Evolutionary conservation across 2,329 filamentous ascomycete species (phyloP).

Genomic region (Penicillium janthinellum): DNA sequence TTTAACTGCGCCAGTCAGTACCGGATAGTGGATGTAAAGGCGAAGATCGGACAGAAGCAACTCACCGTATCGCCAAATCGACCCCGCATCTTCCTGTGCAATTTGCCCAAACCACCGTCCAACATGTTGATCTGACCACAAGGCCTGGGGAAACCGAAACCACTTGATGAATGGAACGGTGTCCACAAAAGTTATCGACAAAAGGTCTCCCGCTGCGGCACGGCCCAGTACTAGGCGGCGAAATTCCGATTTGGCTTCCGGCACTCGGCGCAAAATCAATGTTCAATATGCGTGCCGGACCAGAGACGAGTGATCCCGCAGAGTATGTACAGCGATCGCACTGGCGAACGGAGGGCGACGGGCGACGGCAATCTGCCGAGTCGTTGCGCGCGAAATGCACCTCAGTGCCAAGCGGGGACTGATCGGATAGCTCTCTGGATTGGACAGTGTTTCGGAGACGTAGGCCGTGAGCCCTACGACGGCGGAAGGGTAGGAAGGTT

Average conservation of each 20-base stretch:
- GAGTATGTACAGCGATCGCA: constrained; percentile 4
- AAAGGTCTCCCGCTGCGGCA: not conserved
- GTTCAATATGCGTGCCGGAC: not conserved
- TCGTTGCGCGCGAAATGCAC: constrained; percentile 8
- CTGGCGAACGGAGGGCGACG: constrained; percentile 7
- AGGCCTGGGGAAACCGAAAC: not conserved
- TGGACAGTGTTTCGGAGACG: constrained; percentile 22
- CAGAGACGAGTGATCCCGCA: not conserved
- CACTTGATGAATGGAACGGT: not conserved
- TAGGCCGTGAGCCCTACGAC: constrained; percentile 22
- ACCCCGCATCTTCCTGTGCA: constrained; percentile 42
- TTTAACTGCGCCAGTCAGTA: constrained; percentile 44
- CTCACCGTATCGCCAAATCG: constrained; percentile 42
- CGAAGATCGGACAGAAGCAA: constrained; percentile 8
- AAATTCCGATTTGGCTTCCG: not conserved
- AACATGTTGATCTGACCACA: constrained; percentile 14
- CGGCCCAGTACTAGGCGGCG: not conserved
- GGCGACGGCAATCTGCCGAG: constrained; percentile 7
- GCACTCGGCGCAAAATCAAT: not conserved
- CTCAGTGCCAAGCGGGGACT: constrained; percentile 21
- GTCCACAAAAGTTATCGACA: not conserved
- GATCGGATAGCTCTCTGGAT: constrained; percentile 20
- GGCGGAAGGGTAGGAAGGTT: not conserved
- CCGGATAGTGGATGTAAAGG: not conserved
- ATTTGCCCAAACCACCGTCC: constrained; percentile 27